Evolutionary conservation across 2,329 filamentous ascomycete genomes (phyloP).

Genomic region (Xylariaceae sp.): DNA sequence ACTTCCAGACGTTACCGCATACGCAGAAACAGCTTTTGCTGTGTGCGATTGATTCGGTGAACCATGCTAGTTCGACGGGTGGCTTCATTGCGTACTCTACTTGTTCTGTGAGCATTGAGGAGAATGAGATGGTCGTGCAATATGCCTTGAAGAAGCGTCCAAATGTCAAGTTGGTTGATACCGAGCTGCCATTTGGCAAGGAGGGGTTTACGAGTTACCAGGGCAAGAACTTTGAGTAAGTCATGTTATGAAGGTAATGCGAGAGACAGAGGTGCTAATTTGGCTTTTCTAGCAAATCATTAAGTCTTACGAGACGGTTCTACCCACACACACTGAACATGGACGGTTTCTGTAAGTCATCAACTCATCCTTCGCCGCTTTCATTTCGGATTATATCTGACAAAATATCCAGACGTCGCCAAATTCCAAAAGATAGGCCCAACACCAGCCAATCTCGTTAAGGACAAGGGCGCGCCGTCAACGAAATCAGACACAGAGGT

Average conservation of each 20-base stretch:
- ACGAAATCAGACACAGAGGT: slow-evolving; percentile 41
- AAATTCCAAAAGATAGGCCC: slow-evolving; percentile 93
- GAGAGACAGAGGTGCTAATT: slow-evolving; percentile 1
- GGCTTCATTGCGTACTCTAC: slow-evolving; percentile 63
- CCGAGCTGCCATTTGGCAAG: slow-evolving; percentile 83
- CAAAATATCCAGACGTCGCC: slow-evolving; percentile 59
- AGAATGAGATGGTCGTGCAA: slow-evolving; percentile 86
- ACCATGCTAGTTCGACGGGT: slow-evolving; percentile 87
- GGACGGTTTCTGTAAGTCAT: slow-evolving; percentile 73
- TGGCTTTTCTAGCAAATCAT: slow-evolving; percentile 47
- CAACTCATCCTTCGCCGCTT: neutral
- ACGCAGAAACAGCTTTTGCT: slow-evolving; percentile 92
- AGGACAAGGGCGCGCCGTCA: slow-evolving; percentile 26
- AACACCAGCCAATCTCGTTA: slow-evolving; percentile 60
- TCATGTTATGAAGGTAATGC: neutral
- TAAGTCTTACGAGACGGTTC: slow-evolving; percentile 81
- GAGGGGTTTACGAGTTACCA: slow-evolving; percentile 89
- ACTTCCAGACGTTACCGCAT: slow-evolving; percentile 91
- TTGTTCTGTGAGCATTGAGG: slow-evolving; percentile 90
- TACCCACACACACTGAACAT: slow-evolving; percentile 66
- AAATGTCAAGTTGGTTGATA: slow-evolving; percentile 91
- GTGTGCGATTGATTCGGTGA: slow-evolving; percentile 89
- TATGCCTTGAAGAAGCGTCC: slow-evolving; percentile 89
- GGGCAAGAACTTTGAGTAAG: slow-evolving; percentile 80
- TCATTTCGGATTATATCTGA: neutral